Evolutionary conservation across 169 alveolate genomes (phyloP).

Genomic region (Plasmodium berghei): DNA sequence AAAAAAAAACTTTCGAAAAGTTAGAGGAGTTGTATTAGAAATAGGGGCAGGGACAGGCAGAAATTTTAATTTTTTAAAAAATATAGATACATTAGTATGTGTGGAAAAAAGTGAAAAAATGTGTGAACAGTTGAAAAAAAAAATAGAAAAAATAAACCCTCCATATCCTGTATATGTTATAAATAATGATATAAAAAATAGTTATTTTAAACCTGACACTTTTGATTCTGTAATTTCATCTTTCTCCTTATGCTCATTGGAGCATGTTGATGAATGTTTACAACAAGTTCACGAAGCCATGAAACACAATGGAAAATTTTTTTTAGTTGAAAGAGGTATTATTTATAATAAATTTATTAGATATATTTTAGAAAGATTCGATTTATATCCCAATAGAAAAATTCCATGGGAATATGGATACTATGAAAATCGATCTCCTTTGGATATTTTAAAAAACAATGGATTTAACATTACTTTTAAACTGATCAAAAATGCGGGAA

Average conservation of each 20-base stretch:
- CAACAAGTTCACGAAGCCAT: slow-evolving; percentile 77
- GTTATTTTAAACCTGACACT: slow-evolving; percentile 78
- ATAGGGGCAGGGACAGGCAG: slow-evolving; percentile 86
- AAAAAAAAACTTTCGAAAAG: slow-evolving; percentile 77
- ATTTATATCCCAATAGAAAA: slow-evolving; percentile 84
- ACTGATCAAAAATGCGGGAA: slow-evolving; percentile 71
- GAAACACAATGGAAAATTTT: slow-evolving; percentile 80
- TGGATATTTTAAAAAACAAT: slow-evolving; percentile 63
- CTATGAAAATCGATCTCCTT: slow-evolving; percentile 85
- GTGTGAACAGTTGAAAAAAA: slow-evolving; percentile 84
- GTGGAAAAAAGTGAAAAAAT: slow-evolving; percentile 82
- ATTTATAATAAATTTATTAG: slow-evolving; percentile 79
- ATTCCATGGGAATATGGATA: slow-evolving; percentile 88
- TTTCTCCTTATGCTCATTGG: slow-evolving; percentile 85
- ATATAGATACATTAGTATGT: slow-evolving; percentile 81
- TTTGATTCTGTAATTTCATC: slow-evolving; percentile 85
- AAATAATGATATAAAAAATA: slow-evolving; percentile 79
- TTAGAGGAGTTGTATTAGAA: slow-evolving; percentile 85
- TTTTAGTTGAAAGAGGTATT: slow-evolving; percentile 83
- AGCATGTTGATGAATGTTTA: slow-evolving; percentile 79
- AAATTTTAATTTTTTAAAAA: slow-evolving; percentile 77
- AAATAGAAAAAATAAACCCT: slow-evolving; percentile 81
- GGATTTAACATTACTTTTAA: slow-evolving; percentile 50
- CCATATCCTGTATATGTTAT: slow-evolving; percentile 82
- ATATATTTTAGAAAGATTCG: slow-evolving; percentile 76